Conservation (phyloP, 176 grass and related monocot genomes). For the Eremochloa ophiuroides region DNA sequence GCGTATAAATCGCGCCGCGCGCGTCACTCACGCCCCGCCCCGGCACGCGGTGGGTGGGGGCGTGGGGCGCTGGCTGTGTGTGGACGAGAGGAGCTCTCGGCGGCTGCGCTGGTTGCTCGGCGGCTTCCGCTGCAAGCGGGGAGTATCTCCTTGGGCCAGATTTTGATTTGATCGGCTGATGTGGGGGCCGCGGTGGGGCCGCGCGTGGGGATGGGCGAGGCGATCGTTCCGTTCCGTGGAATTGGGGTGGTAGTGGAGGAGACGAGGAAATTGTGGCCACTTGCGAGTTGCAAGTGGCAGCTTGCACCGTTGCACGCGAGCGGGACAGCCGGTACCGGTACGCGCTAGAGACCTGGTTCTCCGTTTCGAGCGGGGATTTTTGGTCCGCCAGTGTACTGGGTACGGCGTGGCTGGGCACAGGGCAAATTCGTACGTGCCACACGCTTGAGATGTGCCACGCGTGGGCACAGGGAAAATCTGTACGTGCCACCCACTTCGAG, state of each 20-base stretch:
- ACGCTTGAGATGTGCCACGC: not conserved
- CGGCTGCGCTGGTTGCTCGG: not conserved
- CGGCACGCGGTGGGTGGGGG: not conserved
- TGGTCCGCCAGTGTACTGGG: not conserved
- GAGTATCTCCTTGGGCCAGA: not conserved
- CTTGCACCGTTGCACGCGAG: not conserved
- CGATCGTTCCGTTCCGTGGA: not conserved
- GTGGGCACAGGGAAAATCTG: not conserved
- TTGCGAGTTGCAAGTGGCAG: not conserved
- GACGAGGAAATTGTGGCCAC: conserved; percentile 6
- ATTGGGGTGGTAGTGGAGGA: not conserved
- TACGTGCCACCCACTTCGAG: not conserved
- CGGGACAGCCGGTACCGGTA: not conserved
- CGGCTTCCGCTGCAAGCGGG: not conserved
- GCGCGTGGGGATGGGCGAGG: not conserved
- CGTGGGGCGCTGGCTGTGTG: not conserved
- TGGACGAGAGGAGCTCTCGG: conserved; percentile 4
- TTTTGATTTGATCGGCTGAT: conserved; percentile 18
- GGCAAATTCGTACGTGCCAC: not conserved
- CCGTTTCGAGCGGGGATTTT: not conserved
- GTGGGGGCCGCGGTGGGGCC: not conserved
- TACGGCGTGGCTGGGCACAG: not conserved
- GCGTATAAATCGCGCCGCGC: conserved; percentile 26
- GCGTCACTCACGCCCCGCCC: not conserved
- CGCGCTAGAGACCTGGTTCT: not conserved